Conservation (phyloP, 805 yeast genomes). For the Metschnikowia henanensis region DNA sequence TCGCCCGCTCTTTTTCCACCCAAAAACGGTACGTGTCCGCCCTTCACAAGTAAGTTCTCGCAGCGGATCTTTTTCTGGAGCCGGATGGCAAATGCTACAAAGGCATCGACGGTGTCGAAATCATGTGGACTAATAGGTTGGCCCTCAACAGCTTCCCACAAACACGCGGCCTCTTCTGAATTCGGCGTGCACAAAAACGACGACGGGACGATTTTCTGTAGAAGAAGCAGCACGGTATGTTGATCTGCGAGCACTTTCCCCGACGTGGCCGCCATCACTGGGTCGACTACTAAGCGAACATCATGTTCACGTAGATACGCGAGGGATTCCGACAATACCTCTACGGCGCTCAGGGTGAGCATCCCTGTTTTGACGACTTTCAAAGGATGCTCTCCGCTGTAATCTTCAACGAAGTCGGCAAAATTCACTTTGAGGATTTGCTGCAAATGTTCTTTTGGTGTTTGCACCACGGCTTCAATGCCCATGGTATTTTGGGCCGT, state of each 20-base stretch:
- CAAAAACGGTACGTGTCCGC: slow-evolving; percentile 71
- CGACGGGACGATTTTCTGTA: slow-evolving; percentile 46
- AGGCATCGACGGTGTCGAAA: slow-evolving; percentile 34
- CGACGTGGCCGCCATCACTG: slow-evolving; percentile 82
- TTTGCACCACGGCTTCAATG: slow-evolving; percentile 45
- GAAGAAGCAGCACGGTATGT: slow-evolving; percentile 42
- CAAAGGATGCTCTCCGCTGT: slow-evolving; percentile 27
- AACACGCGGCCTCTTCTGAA: slow-evolving; percentile 57
- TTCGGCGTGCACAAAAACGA: slow-evolving; percentile 78
- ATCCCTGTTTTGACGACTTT: slow-evolving; percentile 79
- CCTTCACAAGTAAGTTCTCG: slow-evolving; percentile 65
- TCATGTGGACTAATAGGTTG: slow-evolving; percentile 16
- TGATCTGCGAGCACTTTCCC: slow-evolving; percentile 60
- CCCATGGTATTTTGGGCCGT: slow-evolving; percentile 73
- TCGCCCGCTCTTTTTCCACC: neutral
- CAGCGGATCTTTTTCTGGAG: slow-evolving; percentile 38
- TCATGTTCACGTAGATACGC: slow-evolving; percentile 25
- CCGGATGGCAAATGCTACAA: slow-evolving; percentile 22
- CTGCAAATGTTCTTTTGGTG: slow-evolving; percentile 45
- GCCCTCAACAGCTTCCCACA: slow-evolving; percentile 27
- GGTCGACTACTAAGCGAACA: slow-evolving; percentile 63
- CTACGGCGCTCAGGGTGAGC: slow-evolving; percentile 57
- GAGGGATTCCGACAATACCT: slow-evolving; percentile 41
- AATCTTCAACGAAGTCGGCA: slow-evolving; percentile 50
- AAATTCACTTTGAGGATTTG: slow-evolving; percentile 53